These are phyloP conservation scores for Aspergillus taichungensis DNA, from an alignment of 495 filamentous ascomycete genomes.

Conservation along the genomic window DNA sequence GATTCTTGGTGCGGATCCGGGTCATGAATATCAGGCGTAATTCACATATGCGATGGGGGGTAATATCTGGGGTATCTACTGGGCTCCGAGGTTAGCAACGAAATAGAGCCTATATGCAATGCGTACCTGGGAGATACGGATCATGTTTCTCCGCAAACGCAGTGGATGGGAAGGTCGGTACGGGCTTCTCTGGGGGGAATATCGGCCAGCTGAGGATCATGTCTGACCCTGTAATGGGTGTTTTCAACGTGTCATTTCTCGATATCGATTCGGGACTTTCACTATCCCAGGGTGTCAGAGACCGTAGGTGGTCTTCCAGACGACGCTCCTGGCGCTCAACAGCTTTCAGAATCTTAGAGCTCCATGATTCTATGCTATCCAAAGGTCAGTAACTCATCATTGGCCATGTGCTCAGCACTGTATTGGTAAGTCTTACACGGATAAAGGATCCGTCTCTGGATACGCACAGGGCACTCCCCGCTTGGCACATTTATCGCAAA, in stretches of 20 bases:
- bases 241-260: conserved; percentile 22
- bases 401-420: background rate
- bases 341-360: conserved; percentile 17
- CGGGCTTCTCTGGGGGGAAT: conserved; percentile 19
- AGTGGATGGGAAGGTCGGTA: conserved; percentile 17
- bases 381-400: background rate
- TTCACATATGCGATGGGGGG: conserved; percentile 18
- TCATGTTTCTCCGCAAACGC: conserved; percentile 21
- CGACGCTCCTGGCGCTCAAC: conserved; percentile 22
- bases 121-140: conserved; percentile 16
- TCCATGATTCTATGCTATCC: conserved; percentile 19
- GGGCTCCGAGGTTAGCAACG: background rate
- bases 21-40: conserved; percentile 20
- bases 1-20: conserved; percentile 23
- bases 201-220: conserved; percentile 27
- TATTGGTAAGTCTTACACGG: conserved; percentile 16
- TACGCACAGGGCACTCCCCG: conserved; percentile 22
- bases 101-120: background rate
- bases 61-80: conserved; percentile 12
- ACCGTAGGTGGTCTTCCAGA: conserved; percentile 13
- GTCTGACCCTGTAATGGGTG: conserved; percentile 23
- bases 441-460: conserved; percentile 21
- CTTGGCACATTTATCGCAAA: conserved; percentile 22
- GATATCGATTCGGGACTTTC: conserved; percentile 21
- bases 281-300: conserved; percentile 11